phyloP scores from a whole-genome alignment of 2,329 filamentous ascomycete species.

The Coniella vitis region DNA sequence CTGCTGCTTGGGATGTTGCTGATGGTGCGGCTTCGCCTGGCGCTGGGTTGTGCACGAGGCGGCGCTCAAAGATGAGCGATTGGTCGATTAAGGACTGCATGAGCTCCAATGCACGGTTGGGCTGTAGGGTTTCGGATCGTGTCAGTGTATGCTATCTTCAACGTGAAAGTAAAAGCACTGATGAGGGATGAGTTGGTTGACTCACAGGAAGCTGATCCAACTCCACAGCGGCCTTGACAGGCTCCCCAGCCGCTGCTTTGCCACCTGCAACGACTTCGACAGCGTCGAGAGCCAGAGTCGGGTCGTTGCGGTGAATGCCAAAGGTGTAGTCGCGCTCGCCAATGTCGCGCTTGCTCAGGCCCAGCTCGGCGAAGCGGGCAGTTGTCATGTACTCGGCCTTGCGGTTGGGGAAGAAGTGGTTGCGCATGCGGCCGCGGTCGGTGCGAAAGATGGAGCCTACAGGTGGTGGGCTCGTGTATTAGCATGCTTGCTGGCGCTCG shows the following conservation, averaged over 20 bases:
- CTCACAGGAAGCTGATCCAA: conserved; percentile 16
- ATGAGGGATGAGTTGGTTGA: no score
- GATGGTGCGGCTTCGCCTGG: conserved; percentile 13
- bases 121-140: conserved; percentile 24
- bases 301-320: conserved; percentile 9
- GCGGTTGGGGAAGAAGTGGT: conserved; percentile 27
- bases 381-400: conserved; percentile 31
- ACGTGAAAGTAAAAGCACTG: no score
- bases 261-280: conserved; percentile 9
- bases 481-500: background rate
- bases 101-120: conserved; percentile 29
- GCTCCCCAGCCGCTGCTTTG: background rate
- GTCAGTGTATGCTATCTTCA: background rate
- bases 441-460: conserved; percentile 27
- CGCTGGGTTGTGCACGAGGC: conserved; percentile 24
- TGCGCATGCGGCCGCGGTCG: conserved; percentile 30
- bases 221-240: conserved; percentile 8
- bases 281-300: conserved; percentile 6
- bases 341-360: conserved; percentile 22
- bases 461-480: background rate
- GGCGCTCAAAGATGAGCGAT: conserved; percentile 32
- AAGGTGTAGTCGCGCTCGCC: conserved; percentile 26
- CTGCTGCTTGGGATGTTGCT: conserved; percentile 18
- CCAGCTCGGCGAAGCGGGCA: conserved; percentile 24
- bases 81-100: conserved; percentile 29